Percentiles rank a stretch among this genome's conserved stretches.
phyloP scores from a whole-genome alignment of 148 eudicot species.

The Amaranthus cruentus region DNA sequence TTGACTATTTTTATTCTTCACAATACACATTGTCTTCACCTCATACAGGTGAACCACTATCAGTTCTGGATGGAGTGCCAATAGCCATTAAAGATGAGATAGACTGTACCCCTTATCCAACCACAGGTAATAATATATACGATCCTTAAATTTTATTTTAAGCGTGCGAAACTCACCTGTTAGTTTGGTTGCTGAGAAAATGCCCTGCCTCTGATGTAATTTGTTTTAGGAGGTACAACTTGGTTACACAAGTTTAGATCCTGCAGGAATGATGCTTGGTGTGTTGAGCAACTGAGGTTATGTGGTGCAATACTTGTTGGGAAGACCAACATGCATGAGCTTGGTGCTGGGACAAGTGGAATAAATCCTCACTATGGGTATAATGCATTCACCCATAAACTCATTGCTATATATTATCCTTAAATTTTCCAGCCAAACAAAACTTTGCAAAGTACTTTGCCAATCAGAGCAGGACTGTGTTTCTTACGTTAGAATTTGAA shows the following conservation, averaged over 20 bases:
- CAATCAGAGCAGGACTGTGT: not conserved
- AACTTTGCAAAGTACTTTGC: not conserved
- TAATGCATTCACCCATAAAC: not conserved
- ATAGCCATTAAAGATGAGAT: slow-evolving; percentile 93
- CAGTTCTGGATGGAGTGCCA: slow-evolving; percentile 87
- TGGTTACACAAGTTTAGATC: slow-evolving; percentile 77
- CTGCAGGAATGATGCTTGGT: slow-evolving; percentile 71
- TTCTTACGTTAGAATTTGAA: not conserved
- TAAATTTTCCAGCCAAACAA: not conserved
- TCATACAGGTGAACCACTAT: slow-evolving; percentile 71
- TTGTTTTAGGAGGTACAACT: slow-evolving; percentile 76
- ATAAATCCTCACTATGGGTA: slow-evolving; percentile 99
- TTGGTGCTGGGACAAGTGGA: slow-evolving; percentile 95
- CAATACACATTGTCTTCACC: not conserved
- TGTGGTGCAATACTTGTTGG: slow-evolving; percentile 95
- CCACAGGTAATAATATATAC: slow-evolving; percentile 53
- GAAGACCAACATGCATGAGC: slow-evolving; percentile 99
- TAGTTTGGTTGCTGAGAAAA: not conserved
- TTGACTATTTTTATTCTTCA: not conserved
- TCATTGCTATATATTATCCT: not conserved
- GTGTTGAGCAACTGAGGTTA: slow-evolving; percentile 62
- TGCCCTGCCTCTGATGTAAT: not conserved
- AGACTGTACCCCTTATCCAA: slow-evolving; percentile 93
- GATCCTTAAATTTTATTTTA: not conserved
- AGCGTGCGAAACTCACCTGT: not conserved